Evolutionary conservation across 345 rosid genomes (phyloP).

Genomic region (Cochlearia excelsa): DNA sequence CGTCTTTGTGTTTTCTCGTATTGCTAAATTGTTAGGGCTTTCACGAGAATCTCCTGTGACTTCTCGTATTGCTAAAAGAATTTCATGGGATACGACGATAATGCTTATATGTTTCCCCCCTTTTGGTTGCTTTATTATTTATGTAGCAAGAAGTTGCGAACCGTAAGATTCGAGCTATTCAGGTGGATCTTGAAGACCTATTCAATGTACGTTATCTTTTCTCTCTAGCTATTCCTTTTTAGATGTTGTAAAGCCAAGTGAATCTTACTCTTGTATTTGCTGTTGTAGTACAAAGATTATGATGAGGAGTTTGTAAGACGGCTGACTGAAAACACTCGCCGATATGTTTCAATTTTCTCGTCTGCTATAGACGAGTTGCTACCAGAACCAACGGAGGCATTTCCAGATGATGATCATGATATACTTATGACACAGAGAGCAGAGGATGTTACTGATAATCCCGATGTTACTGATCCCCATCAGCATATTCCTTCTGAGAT

Average conservation of each 20-base stretch:
- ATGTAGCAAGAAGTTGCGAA: conserved; percentile 86
- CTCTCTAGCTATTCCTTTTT: background rate
- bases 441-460: conserved; percentile 55
- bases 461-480: conserved; percentile 62
- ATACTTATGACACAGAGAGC: conserved; percentile 89
- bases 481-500: conserved; percentile 86
- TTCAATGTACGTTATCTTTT: conserved; percentile 50
- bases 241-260: conserved; percentile 12
- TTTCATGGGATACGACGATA: background rate
- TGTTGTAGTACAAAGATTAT: conserved; percentile 56
- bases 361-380: conserved; percentile 77
- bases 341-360: conserved; percentile 71
- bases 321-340: conserved; percentile 78
- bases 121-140: background rate
- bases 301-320: conserved; percentile 69
- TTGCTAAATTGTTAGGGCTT: too few species aligned
- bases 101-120: conserved; percentile 15
- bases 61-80: too few species aligned
- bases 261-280: conserved; percentile 13
- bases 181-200: conserved; percentile 77
- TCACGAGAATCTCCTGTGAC: too few species aligned
- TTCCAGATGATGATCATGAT: conserved; percentile 86
- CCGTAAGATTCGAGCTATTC: conserved; percentile 65
- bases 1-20: too few species aligned
- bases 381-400: conserved; percentile 85